phyloP scores from a whole-genome alignment of 2,329 filamentous ascomycete genomes.

The Domatiomyces catenatus region DNA sequence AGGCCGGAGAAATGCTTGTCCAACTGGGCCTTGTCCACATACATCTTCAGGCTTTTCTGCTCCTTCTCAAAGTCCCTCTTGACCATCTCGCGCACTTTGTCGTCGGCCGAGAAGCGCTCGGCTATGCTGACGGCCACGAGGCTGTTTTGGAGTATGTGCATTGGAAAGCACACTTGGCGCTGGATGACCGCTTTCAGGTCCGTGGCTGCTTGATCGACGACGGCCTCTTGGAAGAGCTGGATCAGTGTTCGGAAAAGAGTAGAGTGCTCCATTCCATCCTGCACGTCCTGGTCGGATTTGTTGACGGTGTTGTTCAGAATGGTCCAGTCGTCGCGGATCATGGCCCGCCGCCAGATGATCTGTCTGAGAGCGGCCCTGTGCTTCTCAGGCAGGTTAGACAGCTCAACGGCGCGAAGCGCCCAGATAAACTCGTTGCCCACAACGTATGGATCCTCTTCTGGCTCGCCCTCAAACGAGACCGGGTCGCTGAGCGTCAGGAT shows the following conservation, averaged over 20 bases:
- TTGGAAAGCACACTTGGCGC: conserved; percentile 6
- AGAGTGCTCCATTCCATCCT: conserved; percentile 9
- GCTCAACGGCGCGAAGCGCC: conserved; percentile 47
- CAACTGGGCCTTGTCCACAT: conserved; percentile 19
- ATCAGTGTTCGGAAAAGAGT: conserved; percentile 11
- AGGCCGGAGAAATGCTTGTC: conserved; percentile 15
- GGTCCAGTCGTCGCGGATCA: conserved; percentile 72
- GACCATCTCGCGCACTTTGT: conserved; percentile 9
- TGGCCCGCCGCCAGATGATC: conserved; percentile 78
- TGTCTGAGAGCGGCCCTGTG: conserved; percentile 34
- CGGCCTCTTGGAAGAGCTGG: conserved; percentile 2
- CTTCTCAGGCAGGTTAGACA: conserved; percentile 22
- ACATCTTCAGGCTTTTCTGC: conserved; percentile 23
- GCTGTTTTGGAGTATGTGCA: conserved; percentile 7
- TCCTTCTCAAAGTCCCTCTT: conserved; percentile 20
- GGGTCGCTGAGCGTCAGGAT: conserved; percentile 62
- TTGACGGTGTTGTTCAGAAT: conserved; percentile 61
- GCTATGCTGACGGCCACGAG: conserved; percentile 8
- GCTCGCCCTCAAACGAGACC: conserved; percentile 25
- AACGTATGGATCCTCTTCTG: conserved; percentile 30
- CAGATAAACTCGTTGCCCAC: conserved; percentile 54
- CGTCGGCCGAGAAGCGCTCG: conserved; percentile 3
- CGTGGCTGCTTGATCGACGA: conserved; percentile 4
- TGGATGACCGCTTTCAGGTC: not conserved
- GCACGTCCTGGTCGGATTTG: conserved; percentile 44